Conservation (phyloP, 2,329 filamentous ascomycete genomes). For the Phyllosticta paracitricarpa region DNA sequence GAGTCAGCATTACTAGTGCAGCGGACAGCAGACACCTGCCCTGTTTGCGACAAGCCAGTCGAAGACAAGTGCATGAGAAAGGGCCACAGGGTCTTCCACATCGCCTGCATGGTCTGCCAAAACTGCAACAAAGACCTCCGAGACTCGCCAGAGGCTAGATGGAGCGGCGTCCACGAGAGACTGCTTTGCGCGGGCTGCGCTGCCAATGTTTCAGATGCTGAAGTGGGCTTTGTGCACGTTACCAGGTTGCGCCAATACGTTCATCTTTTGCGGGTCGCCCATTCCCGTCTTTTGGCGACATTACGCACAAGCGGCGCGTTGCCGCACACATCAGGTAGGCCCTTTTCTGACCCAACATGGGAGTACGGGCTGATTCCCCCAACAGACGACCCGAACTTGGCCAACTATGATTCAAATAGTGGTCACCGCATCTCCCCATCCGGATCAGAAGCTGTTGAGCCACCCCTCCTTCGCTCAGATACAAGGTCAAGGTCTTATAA, state of each 20-base stretch:
- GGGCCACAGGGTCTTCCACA: slow-evolving; percentile 72
- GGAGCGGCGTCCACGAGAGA: slow-evolving; percentile 56
- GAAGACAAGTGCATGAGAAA: slow-evolving; percentile 83
- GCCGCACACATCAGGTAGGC: slow-evolving; percentile 56
- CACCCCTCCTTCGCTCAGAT: slow-evolving; percentile 51
- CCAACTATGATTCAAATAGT: slow-evolving; percentile 56
- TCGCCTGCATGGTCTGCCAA: slow-evolving; percentile 60
- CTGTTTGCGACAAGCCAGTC: slow-evolving; percentile 71
- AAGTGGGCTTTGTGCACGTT: slow-evolving; percentile 60
- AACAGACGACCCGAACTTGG: slow-evolving; percentile 57
- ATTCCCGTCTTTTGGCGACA: slow-evolving; percentile 81
- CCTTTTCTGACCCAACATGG: background rate
- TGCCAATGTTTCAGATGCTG: slow-evolving; percentile 45
- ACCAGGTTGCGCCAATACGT: slow-evolving; percentile 90
- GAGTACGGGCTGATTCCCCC: slow-evolving; percentile 15
- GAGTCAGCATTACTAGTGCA: slow-evolving; percentile 35
- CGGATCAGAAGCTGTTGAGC: slow-evolving; percentile 34
- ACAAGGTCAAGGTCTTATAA: slow-evolving; percentile 66
- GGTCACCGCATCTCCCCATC: slow-evolving; percentile 46
- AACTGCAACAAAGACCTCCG: slow-evolving; percentile 67
- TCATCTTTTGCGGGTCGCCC: slow-evolving; percentile 80
- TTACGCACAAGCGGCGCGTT: slow-evolving; percentile 74
- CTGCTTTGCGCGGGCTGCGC: slow-evolving; percentile 64
- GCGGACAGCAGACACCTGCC: slow-evolving; percentile 62
- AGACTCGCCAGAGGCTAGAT: slow-evolving; percentile 58